Evolutionary conservation across 306 rosid genomes (phyloP), one percentile per base, ranked within the genome.

Genomic region (Quercus aquifolioides): DNA sequence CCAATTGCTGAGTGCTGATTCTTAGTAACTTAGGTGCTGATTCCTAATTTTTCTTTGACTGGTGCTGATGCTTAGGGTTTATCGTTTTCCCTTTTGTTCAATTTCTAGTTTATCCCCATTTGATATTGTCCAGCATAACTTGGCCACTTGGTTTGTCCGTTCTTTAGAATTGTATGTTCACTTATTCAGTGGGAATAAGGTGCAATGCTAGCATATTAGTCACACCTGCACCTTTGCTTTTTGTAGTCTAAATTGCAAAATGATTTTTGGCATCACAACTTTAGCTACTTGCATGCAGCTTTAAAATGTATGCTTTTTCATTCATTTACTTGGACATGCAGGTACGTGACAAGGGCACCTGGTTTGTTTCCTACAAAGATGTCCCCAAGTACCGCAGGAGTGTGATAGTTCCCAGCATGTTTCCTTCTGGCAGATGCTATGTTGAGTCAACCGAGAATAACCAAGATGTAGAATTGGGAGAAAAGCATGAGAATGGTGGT

Each of bases 311-410:
- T 33, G 21, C 35, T 38, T 77, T 72, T 28, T 41, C 19, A 59
- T 33, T 28, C 55, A 59, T 71, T 58, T 51, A 9, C 77, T 76
- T 84, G 73, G 85, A 64, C 64, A 54, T 90, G 82, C 86, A 96
- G 99, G 91, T 96, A 75, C 85, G 76, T 69, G 99, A 96, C 84
- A 93, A 85, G 89, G 92, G 94, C 81, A 79, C 46, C 20, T 96
- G 96, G 97, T 83, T 88, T 28, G 88, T 73, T 72, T 91, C 98
- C 71, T 81, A 55, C 82, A 88, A 93, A 87, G 84, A 90, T 82
- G 96, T 90, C 71, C 82, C 88, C 19, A 88, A 93, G 86, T 87
- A 19, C 76, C 94, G 92, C 75, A 89, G 78, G 82, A 86, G 76
- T 88, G 83, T 76, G 74, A 71, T 89, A 78, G 83, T 71, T 78